phyloP scores from a whole-genome alignment of 2,329 filamentous ascomycete genomes.

The Rhynchosporium graminicola region DNA sequence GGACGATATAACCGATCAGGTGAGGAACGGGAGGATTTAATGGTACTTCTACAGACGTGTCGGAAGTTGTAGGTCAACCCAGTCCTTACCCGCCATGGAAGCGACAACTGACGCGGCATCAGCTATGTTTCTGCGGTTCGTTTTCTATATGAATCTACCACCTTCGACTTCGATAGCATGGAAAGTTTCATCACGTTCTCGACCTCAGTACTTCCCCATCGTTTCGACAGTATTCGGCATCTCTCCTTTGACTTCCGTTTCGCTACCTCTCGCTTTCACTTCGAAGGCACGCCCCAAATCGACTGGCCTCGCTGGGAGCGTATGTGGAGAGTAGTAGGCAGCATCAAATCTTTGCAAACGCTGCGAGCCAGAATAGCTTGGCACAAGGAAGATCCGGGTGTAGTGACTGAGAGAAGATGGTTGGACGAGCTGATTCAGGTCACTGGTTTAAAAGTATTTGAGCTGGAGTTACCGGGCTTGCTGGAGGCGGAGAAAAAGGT shows the following conservation, averaged over 20 bases:
- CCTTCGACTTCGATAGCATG: constrained; percentile 34
- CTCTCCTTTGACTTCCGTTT: constrained; percentile 30
- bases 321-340: constrained; percentile 29
- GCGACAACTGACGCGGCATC: not conserved
- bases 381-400: constrained; percentile 20
- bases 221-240: constrained; percentile 30
- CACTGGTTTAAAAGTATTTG: constrained; percentile 22
- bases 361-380: constrained; percentile 26
- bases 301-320: constrained; percentile 29
- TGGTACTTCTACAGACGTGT: constrained; percentile 31
- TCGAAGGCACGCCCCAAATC: constrained; percentile 23
- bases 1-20: constrained; percentile 17
- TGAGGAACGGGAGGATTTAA: constrained; percentile 13
- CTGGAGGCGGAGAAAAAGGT: constrained; percentile 16
- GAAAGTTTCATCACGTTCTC: constrained; percentile 32
- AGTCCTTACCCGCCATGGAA: not conserved
- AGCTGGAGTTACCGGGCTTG: constrained; percentile 23
- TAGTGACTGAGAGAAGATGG: constrained; percentile 25
- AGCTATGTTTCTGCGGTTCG: constrained; percentile 33
- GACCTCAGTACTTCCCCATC: constrained; percentile 28
- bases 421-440: constrained; percentile 29
- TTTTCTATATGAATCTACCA: constrained; percentile 33
- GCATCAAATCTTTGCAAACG: constrained; percentile 25
- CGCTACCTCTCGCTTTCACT: constrained; percentile 17
- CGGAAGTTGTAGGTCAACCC: constrained; percentile 27